phyloP scores from a whole-genome alignment of 2,329 filamentous ascomycete genomes.

The Alternaria gaisen region DNA sequence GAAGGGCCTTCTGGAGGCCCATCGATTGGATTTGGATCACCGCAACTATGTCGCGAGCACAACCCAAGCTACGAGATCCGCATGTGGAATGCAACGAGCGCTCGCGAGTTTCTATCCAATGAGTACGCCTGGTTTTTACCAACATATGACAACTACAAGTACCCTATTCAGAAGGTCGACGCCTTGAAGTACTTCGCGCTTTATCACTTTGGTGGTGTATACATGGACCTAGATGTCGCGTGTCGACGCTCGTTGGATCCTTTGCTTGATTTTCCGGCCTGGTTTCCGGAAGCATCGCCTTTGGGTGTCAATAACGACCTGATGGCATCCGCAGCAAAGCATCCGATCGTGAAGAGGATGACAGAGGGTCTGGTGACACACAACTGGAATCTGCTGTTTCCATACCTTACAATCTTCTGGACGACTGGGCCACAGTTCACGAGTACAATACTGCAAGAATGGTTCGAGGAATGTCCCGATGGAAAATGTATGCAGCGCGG shows the following conservation, averaged over 20 bases:
- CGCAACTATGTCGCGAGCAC: conserved; percentile 26
- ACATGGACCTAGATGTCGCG: conserved; percentile 38
- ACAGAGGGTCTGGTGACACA: conserved; percentile 14
- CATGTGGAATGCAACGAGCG: conserved; percentile 30
- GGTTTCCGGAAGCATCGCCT: conserved; percentile 32
- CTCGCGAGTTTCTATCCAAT: conserved; percentile 21
- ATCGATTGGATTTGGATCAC: conserved; percentile 19
- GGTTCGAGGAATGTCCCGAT: conserved; percentile 16
- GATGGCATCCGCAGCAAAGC: conserved; percentile 29
- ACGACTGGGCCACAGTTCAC: conserved; percentile 42
- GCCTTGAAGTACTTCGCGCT: conserved; percentile 38
- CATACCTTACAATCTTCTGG: conserved; percentile 44
- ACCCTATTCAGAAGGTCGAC: conserved; percentile 40
- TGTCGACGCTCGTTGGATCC: conserved; percentile 31
- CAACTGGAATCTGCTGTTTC: conserved; percentile 31
- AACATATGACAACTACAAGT: conserved; percentile 33
- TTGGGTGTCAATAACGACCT: conserved; percentile 35
- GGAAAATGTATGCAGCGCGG: background rate
- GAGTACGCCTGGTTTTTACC: conserved; percentile 32
- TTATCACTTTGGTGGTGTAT: conserved; percentile 36
- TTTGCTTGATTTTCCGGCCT: conserved; percentile 26
- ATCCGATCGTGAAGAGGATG: conserved; percentile 35
- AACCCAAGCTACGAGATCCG: conserved; percentile 29
- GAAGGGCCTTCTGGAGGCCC: conserved; percentile 18
- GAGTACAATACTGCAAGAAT: conserved; percentile 35